A percentile compares a stretch with the other conserved stretches of the same genome.
Evolutionary conservation across 352 stramenopile genomes (phyloP).

Genomic region (Pythium plurisporium): DNA sequence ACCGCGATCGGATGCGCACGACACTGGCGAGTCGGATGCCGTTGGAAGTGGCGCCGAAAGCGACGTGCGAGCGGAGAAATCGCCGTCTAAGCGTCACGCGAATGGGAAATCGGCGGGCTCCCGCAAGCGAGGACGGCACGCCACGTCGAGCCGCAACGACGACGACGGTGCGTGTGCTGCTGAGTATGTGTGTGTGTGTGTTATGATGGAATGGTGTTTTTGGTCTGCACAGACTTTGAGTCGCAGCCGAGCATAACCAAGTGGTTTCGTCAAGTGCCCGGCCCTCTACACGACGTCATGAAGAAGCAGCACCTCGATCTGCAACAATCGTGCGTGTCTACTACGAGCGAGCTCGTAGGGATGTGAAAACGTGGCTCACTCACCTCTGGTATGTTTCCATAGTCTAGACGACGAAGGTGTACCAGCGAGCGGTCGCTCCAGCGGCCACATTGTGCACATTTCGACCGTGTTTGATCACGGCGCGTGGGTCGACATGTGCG

Average conservation of each 20-base stretch:
- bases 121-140: constrained; percentile 11
- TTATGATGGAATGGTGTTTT: no score
- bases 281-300: constrained; percentile 72
- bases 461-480: constrained; percentile 76
- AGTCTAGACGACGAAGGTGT: constrained; percentile 45
- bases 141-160: background rate
- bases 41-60: background rate
- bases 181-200: no score
- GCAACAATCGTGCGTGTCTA: constrained; percentile 20
- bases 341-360: background rate
- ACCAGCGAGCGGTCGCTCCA: constrained; percentile 38
- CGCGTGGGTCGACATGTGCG: constrained; percentile 80
- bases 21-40: background rate
- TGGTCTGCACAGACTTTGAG: constrained; percentile 16
- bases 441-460: constrained; percentile 38
- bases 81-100: background rate
- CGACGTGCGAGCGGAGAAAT: background rate
- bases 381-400: background rate
- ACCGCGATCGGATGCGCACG: background rate
- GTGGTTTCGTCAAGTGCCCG: constrained; percentile 68
- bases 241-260: constrained; percentile 49
- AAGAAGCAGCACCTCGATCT: constrained; percentile 53
- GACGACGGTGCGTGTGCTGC: no score
- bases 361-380: background rate
- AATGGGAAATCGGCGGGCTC: background rate